Conservation (phyloP, 768 basidiomycete species). For the Erythrobasidium yunnanense region DNA sequence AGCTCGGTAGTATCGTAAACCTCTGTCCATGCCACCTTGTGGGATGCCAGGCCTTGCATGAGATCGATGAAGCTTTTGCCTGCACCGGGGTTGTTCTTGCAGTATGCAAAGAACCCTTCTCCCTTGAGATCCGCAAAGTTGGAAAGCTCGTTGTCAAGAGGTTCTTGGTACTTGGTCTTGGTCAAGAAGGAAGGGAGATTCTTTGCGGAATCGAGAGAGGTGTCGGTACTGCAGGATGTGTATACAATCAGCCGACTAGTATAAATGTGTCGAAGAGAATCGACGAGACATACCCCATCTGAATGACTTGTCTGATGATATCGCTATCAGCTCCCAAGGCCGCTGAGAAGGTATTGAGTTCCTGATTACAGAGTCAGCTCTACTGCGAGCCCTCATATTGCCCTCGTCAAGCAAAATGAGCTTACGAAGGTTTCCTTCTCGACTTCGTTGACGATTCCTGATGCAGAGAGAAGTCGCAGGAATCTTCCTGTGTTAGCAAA, state of each 20-base stretch:
- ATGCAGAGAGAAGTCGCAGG: not conserved
- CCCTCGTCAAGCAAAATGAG: too few species aligned
- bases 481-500: not conserved
- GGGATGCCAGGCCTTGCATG: not conserved
- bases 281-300: not conserved
- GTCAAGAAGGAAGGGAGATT: not conserved
- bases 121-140: not conserved
- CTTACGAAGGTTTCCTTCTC: not conserved
- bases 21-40: not conserved
- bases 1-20: not conserved
- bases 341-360: not conserved
- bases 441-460: not conserved
- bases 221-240: not conserved
- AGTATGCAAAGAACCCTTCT: not conserved
- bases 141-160: not conserved
- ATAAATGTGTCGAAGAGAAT: not conserved
- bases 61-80: not conserved
- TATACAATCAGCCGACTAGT: not conserved
- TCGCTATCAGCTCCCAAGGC: not conserved
- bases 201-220: not conserved
- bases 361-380: not conserved
- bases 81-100: not conserved
- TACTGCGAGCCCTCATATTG: too few species aligned
- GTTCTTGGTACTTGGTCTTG: not conserved
- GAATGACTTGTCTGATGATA: not conserved